These are phyloP conservation scores for Dalbergia cochinchinensis DNA, from an alignment of 306 rosid genomes.

Conservation along the genomic window DNA sequence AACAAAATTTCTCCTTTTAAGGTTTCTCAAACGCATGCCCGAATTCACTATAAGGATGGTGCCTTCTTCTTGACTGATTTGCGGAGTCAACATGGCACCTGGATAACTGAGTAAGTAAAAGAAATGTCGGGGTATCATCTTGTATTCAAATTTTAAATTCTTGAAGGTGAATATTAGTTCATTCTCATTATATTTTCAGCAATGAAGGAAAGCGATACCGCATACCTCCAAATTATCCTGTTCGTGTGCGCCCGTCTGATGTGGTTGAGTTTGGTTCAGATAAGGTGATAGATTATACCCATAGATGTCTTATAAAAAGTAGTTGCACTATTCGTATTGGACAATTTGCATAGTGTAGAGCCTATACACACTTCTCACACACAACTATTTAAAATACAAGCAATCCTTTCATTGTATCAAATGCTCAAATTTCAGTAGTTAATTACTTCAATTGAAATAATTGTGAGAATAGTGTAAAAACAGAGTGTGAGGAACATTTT, in stretches of 20 bases:
- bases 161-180: not conserved
- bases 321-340: conserved; percentile 1
- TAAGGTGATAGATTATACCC: conserved; percentile 56
- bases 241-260: conserved; percentile 75
- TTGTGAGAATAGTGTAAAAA: no score
- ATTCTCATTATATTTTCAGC: conserved; percentile 53
- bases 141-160: not conserved
- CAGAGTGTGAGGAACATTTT: not conserved
- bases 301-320: not conserved
- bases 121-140: not conserved
- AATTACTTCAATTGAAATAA: not conserved
- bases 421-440: conserved; percentile 21
- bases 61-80: conserved; percentile 87
- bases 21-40: conserved; percentile 85
- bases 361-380: not conserved
- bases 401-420: not conserved
- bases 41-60: conserved; percentile 71
- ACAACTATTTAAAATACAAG: not conserved
- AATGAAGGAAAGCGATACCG: conserved; percentile 72
- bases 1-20: conserved; percentile 42
- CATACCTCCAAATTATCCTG: conserved; percentile 65
- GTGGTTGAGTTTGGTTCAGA: conserved; percentile 80
- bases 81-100: conserved; percentile 76
- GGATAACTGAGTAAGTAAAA: conserved; percentile 83
- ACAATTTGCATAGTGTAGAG: not conserved